Evolutionary conservation across 139 green algal genomes (phyloP).

Genomic region (Chlamydomonas urium): DNA sequence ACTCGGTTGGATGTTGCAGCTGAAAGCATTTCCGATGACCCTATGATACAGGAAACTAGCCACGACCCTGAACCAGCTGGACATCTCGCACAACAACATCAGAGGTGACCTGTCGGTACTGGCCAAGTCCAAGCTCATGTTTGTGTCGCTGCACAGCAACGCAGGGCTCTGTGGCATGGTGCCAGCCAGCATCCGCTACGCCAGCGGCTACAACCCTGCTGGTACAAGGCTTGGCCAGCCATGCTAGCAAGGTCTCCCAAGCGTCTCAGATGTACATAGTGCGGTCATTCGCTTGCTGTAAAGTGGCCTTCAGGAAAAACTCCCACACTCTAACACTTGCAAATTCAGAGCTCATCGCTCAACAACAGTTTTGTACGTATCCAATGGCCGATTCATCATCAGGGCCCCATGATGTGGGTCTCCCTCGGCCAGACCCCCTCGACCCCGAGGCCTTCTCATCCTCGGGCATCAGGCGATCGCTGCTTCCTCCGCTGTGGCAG

Average conservation of each 20-base stretch:
- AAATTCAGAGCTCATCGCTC: too few species aligned
- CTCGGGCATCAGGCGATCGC: slow-evolving; percentile 11
- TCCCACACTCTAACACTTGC: too few species aligned
- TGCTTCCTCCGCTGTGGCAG: slow-evolving; percentile 21
- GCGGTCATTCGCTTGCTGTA: too few species aligned
- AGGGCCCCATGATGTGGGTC: too few species aligned
- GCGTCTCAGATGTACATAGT: not conserved
- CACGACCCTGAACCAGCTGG: slow-evolving; percentile 29
- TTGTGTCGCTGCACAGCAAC: slow-evolving; percentile 39
- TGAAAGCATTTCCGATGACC: too few species aligned
- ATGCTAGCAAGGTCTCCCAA: slow-evolving; percentile 22
- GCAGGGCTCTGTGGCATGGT: slow-evolving; percentile 55
- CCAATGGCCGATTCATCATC: too few species aligned
- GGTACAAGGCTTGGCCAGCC: slow-evolving; percentile 47
- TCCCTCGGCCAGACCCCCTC: not conserved
- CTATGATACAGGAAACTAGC: slow-evolving; percentile 1
- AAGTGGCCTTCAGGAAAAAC: too few species aligned
- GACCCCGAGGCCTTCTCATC: slow-evolving; percentile 3
- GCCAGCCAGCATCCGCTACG: slow-evolving; percentile 44
- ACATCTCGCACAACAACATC: slow-evolving; percentile 19
- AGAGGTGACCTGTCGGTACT: slow-evolving; percentile 25
- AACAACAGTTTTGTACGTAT: too few species aligned
- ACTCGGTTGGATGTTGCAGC: too few species aligned
- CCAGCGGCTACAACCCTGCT: slow-evolving; percentile 46
- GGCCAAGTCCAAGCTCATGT: slow-evolving; percentile 15